phyloP scores from a whole-genome alignment of 1,139 yeast genomes.

The Yamadazyma friedrichii region DNA sequence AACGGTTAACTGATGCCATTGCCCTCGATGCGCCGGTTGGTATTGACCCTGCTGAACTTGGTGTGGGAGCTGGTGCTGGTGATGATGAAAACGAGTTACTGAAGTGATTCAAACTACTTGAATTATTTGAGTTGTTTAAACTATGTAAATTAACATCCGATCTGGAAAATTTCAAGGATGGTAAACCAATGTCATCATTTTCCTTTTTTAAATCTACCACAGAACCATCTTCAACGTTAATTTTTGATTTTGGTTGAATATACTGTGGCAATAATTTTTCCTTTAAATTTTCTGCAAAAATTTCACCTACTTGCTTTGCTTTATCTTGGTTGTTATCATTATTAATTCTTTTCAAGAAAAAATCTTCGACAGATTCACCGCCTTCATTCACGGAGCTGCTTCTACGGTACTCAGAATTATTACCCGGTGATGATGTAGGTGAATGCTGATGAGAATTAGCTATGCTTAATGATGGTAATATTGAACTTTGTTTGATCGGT shows the following conservation, averaged over 20 bases:
- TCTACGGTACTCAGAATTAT: slow-evolving; percentile 5
- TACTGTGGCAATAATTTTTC: slow-evolving; percentile 29
- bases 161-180: slow-evolving; percentile 43
- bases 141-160: slow-evolving; percentile 28
- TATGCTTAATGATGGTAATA: slow-evolving; percentile 22
- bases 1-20: slow-evolving; percentile 2
- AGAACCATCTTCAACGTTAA: slow-evolving; percentile 27
- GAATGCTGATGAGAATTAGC: slow-evolving; percentile 19
- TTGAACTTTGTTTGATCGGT: slow-evolving; percentile 16
- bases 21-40: slow-evolving; percentile 5
- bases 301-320: slow-evolving; percentile 8
- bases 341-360: slow-evolving; percentile 24
- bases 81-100: neutral
- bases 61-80: slow-evolving; percentile 1
- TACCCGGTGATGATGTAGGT: slow-evolving; percentile 19
- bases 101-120: neutral
- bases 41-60: no score
- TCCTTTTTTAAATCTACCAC: slow-evolving; percentile 39
- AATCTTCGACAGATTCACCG: slow-evolving; percentile 23
- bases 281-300: slow-evolving; percentile 16
- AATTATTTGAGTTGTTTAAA: slow-evolving; percentile 8
- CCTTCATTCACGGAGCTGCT: slow-evolving; percentile 6
- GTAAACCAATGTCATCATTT: slow-evolving; percentile 33
- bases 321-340: slow-evolving; percentile 6
- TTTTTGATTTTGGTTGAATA: slow-evolving; percentile 47